These are phyloP conservation scores for Phylloporus rhodoxanthus DNA, from an alignment of 768 basidiomycete species.

Conservation along the genomic window DNA sequence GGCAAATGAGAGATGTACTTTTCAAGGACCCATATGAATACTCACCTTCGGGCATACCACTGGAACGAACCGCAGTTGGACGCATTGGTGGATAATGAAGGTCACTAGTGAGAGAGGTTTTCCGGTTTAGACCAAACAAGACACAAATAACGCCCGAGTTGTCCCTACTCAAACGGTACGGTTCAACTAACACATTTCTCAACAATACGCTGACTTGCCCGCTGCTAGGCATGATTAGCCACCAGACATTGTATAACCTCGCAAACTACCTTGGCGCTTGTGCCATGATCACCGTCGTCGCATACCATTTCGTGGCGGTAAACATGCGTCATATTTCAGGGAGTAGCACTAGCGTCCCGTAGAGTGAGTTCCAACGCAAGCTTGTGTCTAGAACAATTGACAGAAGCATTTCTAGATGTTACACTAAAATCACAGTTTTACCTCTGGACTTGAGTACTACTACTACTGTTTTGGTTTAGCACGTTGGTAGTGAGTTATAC, in stretches of 20 bases:
- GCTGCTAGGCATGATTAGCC: conserved; percentile 58
- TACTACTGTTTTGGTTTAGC: conserved; percentile 12
- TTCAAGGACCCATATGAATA: conserved; percentile 9
- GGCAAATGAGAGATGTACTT: neutral
- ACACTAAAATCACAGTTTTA: neutral
- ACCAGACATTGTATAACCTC: conserved; percentile 73
- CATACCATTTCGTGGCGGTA: conserved; percentile 87
- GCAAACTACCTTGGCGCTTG: conserved; percentile 79
- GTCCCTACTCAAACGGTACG: conserved; percentile 15
- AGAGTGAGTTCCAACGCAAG: conserved; percentile 5
- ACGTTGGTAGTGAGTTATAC: conserved; percentile 14
- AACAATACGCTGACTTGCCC: conserved; percentile 3
- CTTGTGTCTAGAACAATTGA: neutral
- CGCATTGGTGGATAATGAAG: conserved; percentile 37
- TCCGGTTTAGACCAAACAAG: conserved; percentile 32
- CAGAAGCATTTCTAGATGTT: neutral
- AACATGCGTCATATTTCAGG: conserved; percentile 52
- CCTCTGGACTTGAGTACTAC: no score
- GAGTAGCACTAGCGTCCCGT: conserved; percentile 2
- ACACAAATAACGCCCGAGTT: conserved; percentile 24
- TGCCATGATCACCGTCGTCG: conserved; percentile 83
- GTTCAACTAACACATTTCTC: neutral
- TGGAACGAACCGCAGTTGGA: conserved; percentile 45
- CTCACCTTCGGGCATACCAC: conserved; percentile 84
- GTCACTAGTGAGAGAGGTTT: conserved; percentile 14